Base-by-base conservation (phyloP, 108 stramenopile genomes). In the Cylindrotheca fusiformis region DNA sequence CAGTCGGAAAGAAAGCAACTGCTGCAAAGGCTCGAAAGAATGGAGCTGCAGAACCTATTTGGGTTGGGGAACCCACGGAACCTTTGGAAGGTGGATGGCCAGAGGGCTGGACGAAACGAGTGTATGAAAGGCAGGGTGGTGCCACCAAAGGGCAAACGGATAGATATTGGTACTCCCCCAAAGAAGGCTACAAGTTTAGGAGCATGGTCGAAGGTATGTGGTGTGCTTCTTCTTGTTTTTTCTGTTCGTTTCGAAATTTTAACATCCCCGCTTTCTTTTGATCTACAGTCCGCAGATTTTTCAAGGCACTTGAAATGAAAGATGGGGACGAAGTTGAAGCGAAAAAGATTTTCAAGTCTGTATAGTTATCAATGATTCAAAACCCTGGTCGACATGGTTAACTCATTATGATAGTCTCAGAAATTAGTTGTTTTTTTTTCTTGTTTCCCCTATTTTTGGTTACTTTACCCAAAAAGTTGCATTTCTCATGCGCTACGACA, bases 121-220 rank as follows among this genome's bases (percentile, higher is more conserved):
- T 68, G 28, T 79, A 55, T 53, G 47, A 74, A 52, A 71, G 82
- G n/a, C 36, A 50, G 33, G 24, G 52, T 0, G 82, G 82, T 17
- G 61, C 59, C 12, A 71, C 78, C n/a, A 69, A 69, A 48, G 82
- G 82, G 2, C 1, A 4, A 18, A 61, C 44, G 19, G 82, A 83
- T 48, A 19, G 66, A 12, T 83, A 83, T 55, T 83, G 76, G 75
- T 83, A 83, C 60, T 58, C 72, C 22, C 82, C 78, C 2, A 58
- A 63, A 18, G 21, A 54, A 5, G 36, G 54, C 21, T 46, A 53
- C 31, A 77, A 78, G 32, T 58, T 84, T 10, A 51, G 83, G 30
- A 73, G 71, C 27, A 49, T 80, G 63, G 52, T 58, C 0, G 74
- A 78, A 58, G 36, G 36, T 41, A 41, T 10, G 36, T 10, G 6